phyloP scores from a whole-genome alignment of 2,329 filamentous ascomycete genomes.

The Dothistroma septosporum region DNA sequence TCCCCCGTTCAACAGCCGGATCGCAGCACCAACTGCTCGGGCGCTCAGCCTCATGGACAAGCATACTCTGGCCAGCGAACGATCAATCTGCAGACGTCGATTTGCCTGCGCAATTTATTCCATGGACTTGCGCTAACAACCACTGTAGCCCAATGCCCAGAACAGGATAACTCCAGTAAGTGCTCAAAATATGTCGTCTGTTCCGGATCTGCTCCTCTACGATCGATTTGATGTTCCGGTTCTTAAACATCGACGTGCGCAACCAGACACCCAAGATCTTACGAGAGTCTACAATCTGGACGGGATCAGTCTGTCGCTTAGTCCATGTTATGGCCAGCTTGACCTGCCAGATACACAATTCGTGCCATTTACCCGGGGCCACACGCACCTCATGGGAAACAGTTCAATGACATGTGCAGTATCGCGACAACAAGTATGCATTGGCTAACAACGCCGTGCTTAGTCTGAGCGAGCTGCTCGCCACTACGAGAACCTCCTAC shows the following conservation, averaged over 20 bases:
- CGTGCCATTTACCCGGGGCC: not conserved
- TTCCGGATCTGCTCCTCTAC: not conserved
- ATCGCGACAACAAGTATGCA: not conserved
- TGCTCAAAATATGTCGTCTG: not conserved
- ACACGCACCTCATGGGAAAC: not conserved
- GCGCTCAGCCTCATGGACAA: not conserved
- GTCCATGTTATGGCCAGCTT: not conserved
- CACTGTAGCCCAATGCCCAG: constrained; percentile 35
- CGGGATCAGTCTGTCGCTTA: too few species aligned
- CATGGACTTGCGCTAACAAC: constrained; percentile 2
- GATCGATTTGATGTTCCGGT: not conserved
- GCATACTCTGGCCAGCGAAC: not conserved
- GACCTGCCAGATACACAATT: not conserved
- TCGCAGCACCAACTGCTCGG: not conserved
- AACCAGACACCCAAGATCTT: not conserved
- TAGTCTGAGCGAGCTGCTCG: constrained; percentile 92
- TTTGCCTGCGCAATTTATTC: not conserved
- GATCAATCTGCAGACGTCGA: not conserved
- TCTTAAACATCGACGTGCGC: not conserved
- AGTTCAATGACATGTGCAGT: not conserved
- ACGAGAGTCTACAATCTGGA: too few species aligned
- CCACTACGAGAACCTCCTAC: constrained; percentile 85
- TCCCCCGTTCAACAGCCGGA: not conserved
- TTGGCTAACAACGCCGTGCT: constrained; percentile 19
- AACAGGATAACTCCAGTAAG: constrained; percentile 76